Conservation (phyloP, 2,329 filamentous ascomycete species). For the Pyricularia pennisetigena region DNA sequence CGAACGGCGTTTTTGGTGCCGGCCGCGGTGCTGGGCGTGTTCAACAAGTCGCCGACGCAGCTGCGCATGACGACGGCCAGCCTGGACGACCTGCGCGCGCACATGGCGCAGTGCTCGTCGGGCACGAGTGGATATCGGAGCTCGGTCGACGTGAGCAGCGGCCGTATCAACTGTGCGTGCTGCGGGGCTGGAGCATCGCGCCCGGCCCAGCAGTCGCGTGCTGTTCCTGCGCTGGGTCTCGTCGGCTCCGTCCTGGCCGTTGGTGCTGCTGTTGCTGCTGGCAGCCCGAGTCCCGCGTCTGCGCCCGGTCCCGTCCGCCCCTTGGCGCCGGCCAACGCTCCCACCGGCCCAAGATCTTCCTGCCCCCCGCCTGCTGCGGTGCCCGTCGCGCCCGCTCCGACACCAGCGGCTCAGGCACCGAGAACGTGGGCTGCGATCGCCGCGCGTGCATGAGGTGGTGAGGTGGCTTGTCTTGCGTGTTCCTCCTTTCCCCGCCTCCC, state of each 20-base stretch:
- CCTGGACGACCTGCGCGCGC: background rate
- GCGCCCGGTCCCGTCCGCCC: no score
- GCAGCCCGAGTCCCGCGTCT: background rate
- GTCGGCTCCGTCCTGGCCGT: no score
- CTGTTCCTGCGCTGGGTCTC: background rate
- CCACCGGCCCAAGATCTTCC: background rate
- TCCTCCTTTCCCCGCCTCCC: no score
- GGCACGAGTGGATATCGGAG: background rate
- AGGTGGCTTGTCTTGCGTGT: background rate
- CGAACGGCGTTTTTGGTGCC: constrained; percentile 11
- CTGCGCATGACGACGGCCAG: constrained; percentile 4
- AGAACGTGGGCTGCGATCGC: background rate
- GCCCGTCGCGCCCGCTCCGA: background rate
- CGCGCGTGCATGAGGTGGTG: background rate
- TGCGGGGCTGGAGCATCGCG: background rate
- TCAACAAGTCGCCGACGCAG: constrained; percentile 9
- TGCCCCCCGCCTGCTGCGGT: background rate
- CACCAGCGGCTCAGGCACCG: background rate
- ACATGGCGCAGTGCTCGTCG: background rate
- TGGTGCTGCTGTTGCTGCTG: background rate
- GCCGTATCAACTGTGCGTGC: background rate
- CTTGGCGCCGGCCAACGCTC: background rate
- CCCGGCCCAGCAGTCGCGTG: no score
- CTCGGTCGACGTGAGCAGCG: background rate
- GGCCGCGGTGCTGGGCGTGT: constrained; percentile 9